These are phyloP conservation scores for Alternaria novae-zelandiae DNA, from an alignment of 2,329 filamentous ascomycete species.

Conservation along the genomic window DNA sequence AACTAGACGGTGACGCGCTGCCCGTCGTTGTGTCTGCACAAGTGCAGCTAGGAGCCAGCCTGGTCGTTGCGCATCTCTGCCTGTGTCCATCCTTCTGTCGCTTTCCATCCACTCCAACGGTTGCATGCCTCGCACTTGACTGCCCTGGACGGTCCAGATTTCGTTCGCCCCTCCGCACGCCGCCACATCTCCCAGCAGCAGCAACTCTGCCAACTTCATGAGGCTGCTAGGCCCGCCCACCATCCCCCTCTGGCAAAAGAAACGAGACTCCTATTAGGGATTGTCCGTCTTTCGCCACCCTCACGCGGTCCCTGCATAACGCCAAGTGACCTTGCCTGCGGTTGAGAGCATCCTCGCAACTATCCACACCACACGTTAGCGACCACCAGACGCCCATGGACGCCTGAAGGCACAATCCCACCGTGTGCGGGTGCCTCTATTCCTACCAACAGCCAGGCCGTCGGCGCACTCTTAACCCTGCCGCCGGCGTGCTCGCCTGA, in stretches of 20 bases:
- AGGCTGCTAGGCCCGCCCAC: slow-evolving; percentile 7
- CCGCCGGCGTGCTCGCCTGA: not conserved
- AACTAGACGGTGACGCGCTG: slow-evolving; percentile 5
- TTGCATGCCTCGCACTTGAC: slow-evolving; percentile 15
- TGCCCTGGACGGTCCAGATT: slow-evolving; percentile 5
- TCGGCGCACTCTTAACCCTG: not conserved
- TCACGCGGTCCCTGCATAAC: slow-evolving; percentile 29
- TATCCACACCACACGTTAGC: slow-evolving; percentile 5
- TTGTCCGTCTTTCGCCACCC: slow-evolving; percentile 15
- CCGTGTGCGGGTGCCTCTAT: slow-evolving; percentile 14
- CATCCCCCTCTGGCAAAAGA: slow-evolving; percentile 3
- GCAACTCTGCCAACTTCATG: slow-evolving; percentile 12
- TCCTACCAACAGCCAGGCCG: slow-evolving; percentile 1
- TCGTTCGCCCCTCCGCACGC: slow-evolving; percentile 10
- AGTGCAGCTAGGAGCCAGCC: not conserved
- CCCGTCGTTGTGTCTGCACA: slow-evolving; percentile 1
- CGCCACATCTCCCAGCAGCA: not conserved
- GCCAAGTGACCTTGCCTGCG: slow-evolving; percentile 19
- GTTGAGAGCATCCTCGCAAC: not conserved
- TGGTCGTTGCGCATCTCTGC: not conserved
- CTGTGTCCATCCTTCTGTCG: slow-evolving; percentile 1
- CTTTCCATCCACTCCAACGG: not conserved
- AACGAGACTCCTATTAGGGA: slow-evolving; percentile 16
- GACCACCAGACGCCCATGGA: slow-evolving; percentile 23
- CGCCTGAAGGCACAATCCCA: slow-evolving; percentile 20